phyloP scores from a whole-genome alignment of 83 land plant species.

The Thuja plicata region DNA sequence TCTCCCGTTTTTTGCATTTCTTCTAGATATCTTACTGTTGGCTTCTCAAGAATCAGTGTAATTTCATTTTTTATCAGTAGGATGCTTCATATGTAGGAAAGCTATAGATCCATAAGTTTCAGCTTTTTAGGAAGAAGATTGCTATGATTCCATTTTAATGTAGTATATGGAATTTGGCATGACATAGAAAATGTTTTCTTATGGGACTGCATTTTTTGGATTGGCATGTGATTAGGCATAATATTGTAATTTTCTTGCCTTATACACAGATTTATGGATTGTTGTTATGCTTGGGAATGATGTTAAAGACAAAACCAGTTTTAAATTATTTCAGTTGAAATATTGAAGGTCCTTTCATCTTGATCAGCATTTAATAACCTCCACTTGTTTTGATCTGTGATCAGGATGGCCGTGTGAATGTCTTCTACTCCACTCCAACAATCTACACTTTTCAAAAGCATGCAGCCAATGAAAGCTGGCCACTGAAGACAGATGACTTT shows the following conservation, averaged over 20 bases:
- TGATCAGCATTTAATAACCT: background rate
- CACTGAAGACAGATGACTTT: constrained; percentile 85
- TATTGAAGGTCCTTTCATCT: background rate
- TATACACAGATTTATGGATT: background rate
- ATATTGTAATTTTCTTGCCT: background rate
- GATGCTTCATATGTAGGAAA: background rate
- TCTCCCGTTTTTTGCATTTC: background rate
- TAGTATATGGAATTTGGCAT: background rate
- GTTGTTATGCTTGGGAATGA: background rate
- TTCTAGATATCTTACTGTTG: background rate
- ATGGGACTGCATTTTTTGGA: background rate
- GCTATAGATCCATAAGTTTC: background rate
- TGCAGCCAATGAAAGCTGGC: constrained; percentile 84
- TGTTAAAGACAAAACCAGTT: background rate
- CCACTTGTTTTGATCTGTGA: background rate
- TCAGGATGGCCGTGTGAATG: constrained; percentile 98
- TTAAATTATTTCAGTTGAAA: background rate
- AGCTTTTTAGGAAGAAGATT: background rate
- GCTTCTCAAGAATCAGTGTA: background rate
- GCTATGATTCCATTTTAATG: background rate
- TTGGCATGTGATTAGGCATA: background rate
- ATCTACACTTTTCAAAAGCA: constrained; percentile 81
- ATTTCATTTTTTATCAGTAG: background rate
- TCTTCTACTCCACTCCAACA: constrained; percentile 92
- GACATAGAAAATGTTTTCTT: background rate